Percentiles rank a stretch among this genome's conserved stretches.
phyloP scores from a whole-genome alignment of 805 yeast genomes.

The Sungouiozyma ichnusensis region DNA sequence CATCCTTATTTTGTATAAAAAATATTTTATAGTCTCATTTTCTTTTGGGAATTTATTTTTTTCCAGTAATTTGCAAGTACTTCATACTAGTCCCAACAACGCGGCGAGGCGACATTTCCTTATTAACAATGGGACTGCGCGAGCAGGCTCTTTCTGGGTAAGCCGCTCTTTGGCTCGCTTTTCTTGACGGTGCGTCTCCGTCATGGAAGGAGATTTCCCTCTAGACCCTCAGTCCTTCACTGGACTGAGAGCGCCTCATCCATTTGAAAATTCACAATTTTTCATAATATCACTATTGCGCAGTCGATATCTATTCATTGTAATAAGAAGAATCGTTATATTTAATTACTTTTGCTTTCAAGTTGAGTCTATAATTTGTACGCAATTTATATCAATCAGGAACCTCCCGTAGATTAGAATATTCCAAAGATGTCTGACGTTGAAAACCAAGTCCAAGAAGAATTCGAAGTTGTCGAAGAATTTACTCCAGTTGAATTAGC shows the following conservation, averaged over 20 bases:
- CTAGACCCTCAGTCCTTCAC: too few relatives aligned
- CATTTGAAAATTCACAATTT: neutral
- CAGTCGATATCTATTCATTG: neutral
- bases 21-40: too few relatives aligned
- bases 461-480: constrained; percentile 66
- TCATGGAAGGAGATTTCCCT: too few relatives aligned
- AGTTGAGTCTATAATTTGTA: neutral
- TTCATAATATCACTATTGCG: neutral
- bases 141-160: too few relatives aligned
- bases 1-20: too few relatives aligned
- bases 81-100: too few relatives aligned
- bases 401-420: neutral
- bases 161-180: too few relatives aligned
- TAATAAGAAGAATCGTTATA: neutral
- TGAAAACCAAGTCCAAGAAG: constrained; percentile 56
- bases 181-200: too few relatives aligned
- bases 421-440: constrained; percentile 67
- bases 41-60: too few relatives aligned
- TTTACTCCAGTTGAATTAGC: constrained; percentile 66
- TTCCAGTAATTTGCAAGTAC: too few relatives aligned
- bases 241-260: neutral
- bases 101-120: too few relatives aligned
- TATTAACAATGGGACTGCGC: too few relatives aligned
- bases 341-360: neutral
- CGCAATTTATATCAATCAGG: neutral